Conservation (phyloP, 2,329 filamentous ascomycete genomes). For the Penicillium vulpinum region DNA sequence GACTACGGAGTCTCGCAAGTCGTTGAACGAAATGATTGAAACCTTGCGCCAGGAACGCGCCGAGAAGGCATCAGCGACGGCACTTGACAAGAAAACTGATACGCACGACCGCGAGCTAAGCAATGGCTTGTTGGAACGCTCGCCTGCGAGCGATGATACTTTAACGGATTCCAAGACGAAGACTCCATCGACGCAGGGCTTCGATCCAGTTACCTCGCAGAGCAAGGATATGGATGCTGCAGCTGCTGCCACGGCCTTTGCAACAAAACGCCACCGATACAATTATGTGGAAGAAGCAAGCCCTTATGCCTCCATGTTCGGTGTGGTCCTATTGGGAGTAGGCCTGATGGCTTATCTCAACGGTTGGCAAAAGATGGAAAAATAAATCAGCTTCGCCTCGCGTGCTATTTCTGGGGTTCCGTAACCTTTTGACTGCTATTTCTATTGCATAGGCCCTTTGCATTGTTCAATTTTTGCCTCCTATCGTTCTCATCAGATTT, state of each 20-base stretch:
- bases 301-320: constrained; percentile 79
- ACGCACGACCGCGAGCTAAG: constrained; percentile 9
- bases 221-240: constrained; percentile 40
- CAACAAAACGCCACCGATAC: constrained; percentile 38
- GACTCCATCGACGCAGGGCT: constrained; percentile 30
- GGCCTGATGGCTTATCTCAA: constrained; percentile 86
- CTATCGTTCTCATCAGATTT: constrained; percentile 20
- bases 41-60: constrained; percentile 68
- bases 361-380: constrained; percentile 67
- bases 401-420: constrained; percentile 19
- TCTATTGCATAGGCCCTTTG: constrained; percentile 22
- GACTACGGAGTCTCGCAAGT: constrained; percentile 68
- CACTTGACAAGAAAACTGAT: constrained; percentile 27
- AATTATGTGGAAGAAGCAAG: constrained; percentile 56
- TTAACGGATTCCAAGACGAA: constrained; percentile 9
- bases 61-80: constrained; percentile 53
- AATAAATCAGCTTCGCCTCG: constrained; percentile 31
- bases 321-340: constrained; percentile 77
- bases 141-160: constrained; percentile 3
- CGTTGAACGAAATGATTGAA: constrained; percentile 83
- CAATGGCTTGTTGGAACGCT: constrained; percentile 8
- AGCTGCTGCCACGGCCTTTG: constrained; percentile 45
- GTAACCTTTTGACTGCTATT: constrained; percentile 17
- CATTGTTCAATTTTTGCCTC: constrained; percentile 21
- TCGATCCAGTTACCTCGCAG: constrained; percentile 54